These are phyloP conservation scores for Penicillium rolfsii DNA, from an alignment of 2,329 filamentous ascomycete species.

Conservation along the genomic window DNA sequence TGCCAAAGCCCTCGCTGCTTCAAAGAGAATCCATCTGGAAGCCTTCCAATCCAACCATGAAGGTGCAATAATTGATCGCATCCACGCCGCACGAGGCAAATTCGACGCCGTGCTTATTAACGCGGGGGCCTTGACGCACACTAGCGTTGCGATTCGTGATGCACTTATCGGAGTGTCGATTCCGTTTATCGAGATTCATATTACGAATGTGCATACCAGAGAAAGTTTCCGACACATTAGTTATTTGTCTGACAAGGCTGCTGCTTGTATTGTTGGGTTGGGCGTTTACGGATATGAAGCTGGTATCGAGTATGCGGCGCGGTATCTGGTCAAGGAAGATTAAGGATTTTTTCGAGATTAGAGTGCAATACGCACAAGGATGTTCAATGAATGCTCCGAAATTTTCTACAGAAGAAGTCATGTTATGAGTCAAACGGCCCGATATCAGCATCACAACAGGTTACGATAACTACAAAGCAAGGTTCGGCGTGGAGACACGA, in stretches of 20 bases:
- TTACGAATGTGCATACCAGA: constrained; percentile 70
- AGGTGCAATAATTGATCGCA: constrained; percentile 69
- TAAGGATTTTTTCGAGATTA: background rate
- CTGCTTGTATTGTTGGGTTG: constrained; percentile 12
- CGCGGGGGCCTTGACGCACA: constrained; percentile 72
- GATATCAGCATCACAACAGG: background rate
- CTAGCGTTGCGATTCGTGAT: constrained; percentile 70
- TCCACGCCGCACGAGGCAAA: constrained; percentile 63
- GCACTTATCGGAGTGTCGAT: constrained; percentile 68
- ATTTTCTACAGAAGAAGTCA: too few species aligned
- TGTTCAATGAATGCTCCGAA: too few species aligned
- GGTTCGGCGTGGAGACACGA: too few species aligned
- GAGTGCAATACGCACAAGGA: too few species aligned
- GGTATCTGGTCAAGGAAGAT: background rate
- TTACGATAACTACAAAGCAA: too few species aligned
- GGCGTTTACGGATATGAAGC: constrained; percentile 14
- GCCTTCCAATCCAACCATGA: constrained; percentile 77
- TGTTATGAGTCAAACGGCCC: background rate
- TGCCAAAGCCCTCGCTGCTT: constrained; percentile 52
- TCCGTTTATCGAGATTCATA: constrained; percentile 73
- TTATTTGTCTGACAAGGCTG: constrained; percentile 71
- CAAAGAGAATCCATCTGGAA: constrained; percentile 54
- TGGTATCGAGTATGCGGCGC: constrained; percentile 9
- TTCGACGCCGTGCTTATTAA: constrained; percentile 68
- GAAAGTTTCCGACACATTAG: constrained; percentile 68